Base-by-base conservation (phyloP, 148 eudicot genomes). In the Fallopia convolvulus region DNA sequence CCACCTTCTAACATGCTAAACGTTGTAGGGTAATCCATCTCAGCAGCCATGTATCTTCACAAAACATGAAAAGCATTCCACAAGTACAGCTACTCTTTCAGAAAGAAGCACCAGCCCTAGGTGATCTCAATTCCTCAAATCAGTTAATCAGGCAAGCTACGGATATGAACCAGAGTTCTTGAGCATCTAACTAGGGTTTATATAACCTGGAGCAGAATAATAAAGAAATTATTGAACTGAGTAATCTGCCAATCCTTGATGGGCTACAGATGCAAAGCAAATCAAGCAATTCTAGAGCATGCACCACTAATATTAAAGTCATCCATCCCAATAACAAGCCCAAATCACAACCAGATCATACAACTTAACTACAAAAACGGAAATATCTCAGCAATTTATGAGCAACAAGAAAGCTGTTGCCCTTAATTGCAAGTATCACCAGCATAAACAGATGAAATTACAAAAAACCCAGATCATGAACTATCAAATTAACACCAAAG, bases 1-100 rank as follows among this genome's bases (percentile, higher is more conserved):
- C 84, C 86, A 49, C 78, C 75, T 21, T 84, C 85, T 17, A 78
- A 66, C 41, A 77, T 47, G 74, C 18, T 48, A 77, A 77, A 77
- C 7, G 74, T 39, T 41, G 74, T 9, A 6, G 79, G 44, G 20
- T 32, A 77, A 30, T 77, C 79, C 79, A 66, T 77, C 79, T 77
- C 79, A 66, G 79, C 79, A 47, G 79, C 74, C 79, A 77, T 77
- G 60, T 46, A 36, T 41, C 42, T 46, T 66, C 33, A 18, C 30
- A 49, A 23, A 77, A n/a, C 79, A 65, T 65, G 74, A 65, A 48
- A 77, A 77, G 46, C 74, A 77, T 77, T 77, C 79, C 77, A 74
- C 41, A 42, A 32, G 50, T 11, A 76, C 32, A 40, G 44, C 46
- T 76, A 55, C 21, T 52, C 63, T 20, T 48, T 73, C 55, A 73